These are phyloP conservation scores for Ogataea polymorpha DNA, from an alignment of 805 yeast species.

Conservation along the genomic window DNA sequence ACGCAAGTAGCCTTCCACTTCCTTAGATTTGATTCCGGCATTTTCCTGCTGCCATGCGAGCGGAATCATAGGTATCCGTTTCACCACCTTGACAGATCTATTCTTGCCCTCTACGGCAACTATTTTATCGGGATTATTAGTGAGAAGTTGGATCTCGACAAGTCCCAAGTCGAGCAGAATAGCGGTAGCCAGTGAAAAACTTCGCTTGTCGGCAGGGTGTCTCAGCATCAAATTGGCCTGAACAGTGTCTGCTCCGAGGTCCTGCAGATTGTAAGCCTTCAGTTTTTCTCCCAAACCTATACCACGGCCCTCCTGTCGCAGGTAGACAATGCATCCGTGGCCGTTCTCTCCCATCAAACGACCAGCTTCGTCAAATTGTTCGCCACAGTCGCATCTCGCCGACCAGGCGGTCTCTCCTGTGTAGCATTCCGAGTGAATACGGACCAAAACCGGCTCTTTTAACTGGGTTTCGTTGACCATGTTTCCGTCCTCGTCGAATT, in stretches of 20 bases:
- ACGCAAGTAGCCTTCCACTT: conserved; percentile 87
- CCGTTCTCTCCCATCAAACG: conserved; percentile 83
- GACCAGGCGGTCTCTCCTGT: conserved; percentile 99
- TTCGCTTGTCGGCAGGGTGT: conserved; percentile 98
- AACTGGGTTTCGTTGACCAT: conserved; percentile 31
- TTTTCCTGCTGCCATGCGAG: conserved; percentile 71
- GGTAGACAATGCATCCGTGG: conserved; percentile 90
- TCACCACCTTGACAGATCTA: conserved; percentile 68
- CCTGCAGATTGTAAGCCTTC: conserved; percentile 95
- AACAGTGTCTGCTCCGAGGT: conserved; percentile 97
- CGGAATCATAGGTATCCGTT: conserved; percentile 96
- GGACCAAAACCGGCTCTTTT: conserved; percentile 55
- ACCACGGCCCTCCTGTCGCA: conserved; percentile 98
- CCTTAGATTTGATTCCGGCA: conserved; percentile 74
- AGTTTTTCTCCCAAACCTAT: conserved; percentile 97
- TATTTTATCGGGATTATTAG: conserved; percentile 96
- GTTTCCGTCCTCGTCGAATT: conserved; percentile 41
- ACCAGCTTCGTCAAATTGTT: conserved; percentile 98
- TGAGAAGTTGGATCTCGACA: conserved; percentile 66
- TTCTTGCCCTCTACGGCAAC: conserved; percentile 90
- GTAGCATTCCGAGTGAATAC: conserved; percentile 96
- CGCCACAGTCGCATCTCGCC: conserved; percentile 99
- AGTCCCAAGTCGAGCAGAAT: conserved; percentile 82
- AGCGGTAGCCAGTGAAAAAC: conserved; percentile 91
- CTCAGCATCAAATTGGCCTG: conserved; percentile 89